Conservation (phyloP, 2,329 filamentous ascomycete species). For the Basipetospora chlamydospora region DNA sequence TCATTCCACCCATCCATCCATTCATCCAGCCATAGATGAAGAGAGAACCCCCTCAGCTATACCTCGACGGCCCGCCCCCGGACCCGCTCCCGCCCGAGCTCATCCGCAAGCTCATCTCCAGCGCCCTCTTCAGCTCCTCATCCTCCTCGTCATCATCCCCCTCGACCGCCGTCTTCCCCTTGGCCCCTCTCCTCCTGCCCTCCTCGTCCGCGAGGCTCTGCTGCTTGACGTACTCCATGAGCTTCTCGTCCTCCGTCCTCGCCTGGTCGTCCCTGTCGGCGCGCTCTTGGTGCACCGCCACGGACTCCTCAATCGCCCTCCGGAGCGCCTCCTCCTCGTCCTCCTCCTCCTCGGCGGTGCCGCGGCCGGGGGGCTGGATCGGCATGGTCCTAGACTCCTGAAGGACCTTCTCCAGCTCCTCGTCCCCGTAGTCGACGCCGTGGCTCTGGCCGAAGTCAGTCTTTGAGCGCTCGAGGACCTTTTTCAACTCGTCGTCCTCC, state of each 20-base stretch:
- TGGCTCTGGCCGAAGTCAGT: background rate
- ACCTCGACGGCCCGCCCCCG: slow-evolving; percentile 1
- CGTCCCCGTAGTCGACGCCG: slow-evolving; percentile 1
- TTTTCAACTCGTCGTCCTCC: slow-evolving; percentile 23
- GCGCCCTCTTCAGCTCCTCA: slow-evolving; percentile 4
- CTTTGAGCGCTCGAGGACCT: slow-evolving; percentile 25
- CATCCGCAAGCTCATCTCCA: slow-evolving; percentile 4
- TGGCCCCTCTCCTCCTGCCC: slow-evolving; percentile 19
- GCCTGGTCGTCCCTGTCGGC: slow-evolving; percentile 24
- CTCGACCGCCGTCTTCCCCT: slow-evolving; percentile 1
- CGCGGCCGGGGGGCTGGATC: slow-evolving; percentile 1
- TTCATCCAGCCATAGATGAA: too few species aligned
- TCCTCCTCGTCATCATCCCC: slow-evolving; percentile 1
- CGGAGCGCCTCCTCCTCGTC: slow-evolving; percentile 30
- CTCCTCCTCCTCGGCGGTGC: slow-evolving; percentile 7
- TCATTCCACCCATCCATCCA: too few species aligned
- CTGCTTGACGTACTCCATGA: slow-evolving; percentile 64
- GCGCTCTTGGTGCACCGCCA: slow-evolving; percentile 27
- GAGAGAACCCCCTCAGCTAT: too few species aligned
- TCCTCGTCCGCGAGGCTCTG: slow-evolving; percentile 60
- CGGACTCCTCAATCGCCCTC: slow-evolving; percentile 31
- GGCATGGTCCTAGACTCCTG: slow-evolving; percentile 22
- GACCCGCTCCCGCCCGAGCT: background rate
- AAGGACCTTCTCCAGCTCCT: slow-evolving; percentile 10
- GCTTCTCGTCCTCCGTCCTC: slow-evolving; percentile 54